These are phyloP conservation scores for Aspergillus fischeri DNA, from an alignment of 2,329 filamentous ascomycete species.

Conservation along the genomic window DNA sequence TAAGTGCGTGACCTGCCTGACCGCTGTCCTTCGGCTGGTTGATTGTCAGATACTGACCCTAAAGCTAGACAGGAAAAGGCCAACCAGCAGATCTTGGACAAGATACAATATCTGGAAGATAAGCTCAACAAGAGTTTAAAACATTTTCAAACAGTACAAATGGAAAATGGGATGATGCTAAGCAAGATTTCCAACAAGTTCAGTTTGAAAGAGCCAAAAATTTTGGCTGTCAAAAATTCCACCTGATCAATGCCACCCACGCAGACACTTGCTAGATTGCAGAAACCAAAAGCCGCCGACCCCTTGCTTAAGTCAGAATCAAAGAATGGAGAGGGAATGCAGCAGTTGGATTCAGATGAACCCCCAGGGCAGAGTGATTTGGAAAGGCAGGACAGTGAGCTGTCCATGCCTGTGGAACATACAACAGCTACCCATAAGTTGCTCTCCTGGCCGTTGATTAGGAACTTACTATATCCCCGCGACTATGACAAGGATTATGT, in stretches of 20 bases:
- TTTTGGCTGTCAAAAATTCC: slow-evolving; percentile 1
- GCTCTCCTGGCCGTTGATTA: slow-evolving; percentile 67
- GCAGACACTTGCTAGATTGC: slow-evolving; percentile 12
- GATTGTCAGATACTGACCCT: slow-evolving; percentile 2
- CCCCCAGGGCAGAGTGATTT: slow-evolving; percentile 10
- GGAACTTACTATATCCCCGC: slow-evolving; percentile 55
- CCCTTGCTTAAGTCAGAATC: slow-evolving; percentile 9
- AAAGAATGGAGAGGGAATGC: slow-evolving; percentile 10
- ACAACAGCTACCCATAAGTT: slow-evolving; percentile 85
- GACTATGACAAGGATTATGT: slow-evolving; percentile 66
- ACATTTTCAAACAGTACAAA: slow-evolving; percentile 16
- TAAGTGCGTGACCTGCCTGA: slow-evolving; percentile 62
- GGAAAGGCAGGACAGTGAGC: slow-evolving; percentile 47
- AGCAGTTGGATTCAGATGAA: neutral
- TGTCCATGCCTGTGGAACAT: slow-evolving; percentile 77
- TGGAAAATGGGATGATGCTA: slow-evolving; percentile 14
- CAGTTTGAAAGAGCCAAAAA: slow-evolving; percentile 1
- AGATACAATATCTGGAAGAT: slow-evolving; percentile 30
- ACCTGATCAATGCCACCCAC: slow-evolving; percentile 3
- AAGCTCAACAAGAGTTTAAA: slow-evolving; percentile 22
- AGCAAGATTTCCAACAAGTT: slow-evolving; percentile 2
- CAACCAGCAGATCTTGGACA: slow-evolving; percentile 35
- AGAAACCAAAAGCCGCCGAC: slow-evolving; percentile 22
- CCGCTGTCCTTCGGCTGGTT: neutral
- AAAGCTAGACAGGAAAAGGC: slow-evolving; percentile 37